Conservation (phyloP, 1,139 yeast species). For the Ashbya aceris region DNA sequence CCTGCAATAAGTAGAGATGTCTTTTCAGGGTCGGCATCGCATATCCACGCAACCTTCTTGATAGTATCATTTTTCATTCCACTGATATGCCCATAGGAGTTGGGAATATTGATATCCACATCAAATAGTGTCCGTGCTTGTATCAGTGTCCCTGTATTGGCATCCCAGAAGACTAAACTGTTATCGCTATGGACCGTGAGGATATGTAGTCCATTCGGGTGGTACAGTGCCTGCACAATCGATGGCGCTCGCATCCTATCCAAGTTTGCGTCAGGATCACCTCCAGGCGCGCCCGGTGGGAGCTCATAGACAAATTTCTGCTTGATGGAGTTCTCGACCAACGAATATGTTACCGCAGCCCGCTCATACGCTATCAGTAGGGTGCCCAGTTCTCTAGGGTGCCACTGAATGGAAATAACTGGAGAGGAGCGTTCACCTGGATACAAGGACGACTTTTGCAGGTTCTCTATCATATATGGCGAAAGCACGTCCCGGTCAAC, state of each 20-base stretch:
- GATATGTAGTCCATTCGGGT: constrained; percentile 86
- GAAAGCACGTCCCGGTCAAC: constrained; percentile 68
- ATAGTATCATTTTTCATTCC: constrained; percentile 15
- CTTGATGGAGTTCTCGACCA: constrained; percentile 50
- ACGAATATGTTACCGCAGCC: constrained; percentile 59
- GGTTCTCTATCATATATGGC: constrained; percentile 58
- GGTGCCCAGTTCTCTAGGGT: constrained; percentile 83
- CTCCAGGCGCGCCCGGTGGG: constrained; percentile 56
- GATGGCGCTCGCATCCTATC: constrained; percentile 37
- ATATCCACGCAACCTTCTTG: constrained; percentile 52
- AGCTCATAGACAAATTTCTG: constrained; percentile 50
- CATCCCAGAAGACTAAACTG: constrained; percentile 87
- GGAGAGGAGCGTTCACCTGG: constrained; percentile 39
- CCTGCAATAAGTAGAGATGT: constrained; percentile 69
- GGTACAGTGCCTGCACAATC: constrained; percentile 62
- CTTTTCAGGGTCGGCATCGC: constrained; percentile 71
- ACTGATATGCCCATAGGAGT: constrained; percentile 19
- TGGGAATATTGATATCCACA: constrained; percentile 50
- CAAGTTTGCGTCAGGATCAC: constrained; percentile 31
- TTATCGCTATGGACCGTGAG: constrained; percentile 76
- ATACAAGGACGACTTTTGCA: constrained; percentile 43
- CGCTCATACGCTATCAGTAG: constrained; percentile 65
- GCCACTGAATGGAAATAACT: constrained; percentile 61
- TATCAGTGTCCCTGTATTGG: constrained; percentile 59
- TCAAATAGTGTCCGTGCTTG: constrained; percentile 70